Conservation (phyloP, 2,329 filamentous ascomycete genomes). For the Talaromyces rugulosus region DNA sequence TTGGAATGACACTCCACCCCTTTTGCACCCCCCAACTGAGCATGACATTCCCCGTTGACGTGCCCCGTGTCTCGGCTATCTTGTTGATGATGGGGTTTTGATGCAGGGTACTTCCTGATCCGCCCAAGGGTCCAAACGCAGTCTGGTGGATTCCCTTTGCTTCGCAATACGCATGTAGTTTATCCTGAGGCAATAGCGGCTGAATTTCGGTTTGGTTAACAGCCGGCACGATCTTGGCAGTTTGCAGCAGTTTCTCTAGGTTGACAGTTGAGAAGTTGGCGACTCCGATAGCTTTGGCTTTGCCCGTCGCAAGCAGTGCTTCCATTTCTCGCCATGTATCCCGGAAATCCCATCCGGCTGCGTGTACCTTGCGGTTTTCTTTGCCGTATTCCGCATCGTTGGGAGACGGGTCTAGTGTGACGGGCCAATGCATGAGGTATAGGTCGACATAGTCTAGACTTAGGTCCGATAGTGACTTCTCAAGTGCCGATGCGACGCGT, state of each 20-base stretch:
- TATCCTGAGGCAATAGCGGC: constrained; percentile 28
- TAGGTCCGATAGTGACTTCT: constrained; percentile 21
- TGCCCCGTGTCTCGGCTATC: constrained; percentile 54
- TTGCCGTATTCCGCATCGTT: constrained; percentile 44
- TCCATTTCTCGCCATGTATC: constrained; percentile 12
- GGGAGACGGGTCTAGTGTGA: constrained; percentile 28
- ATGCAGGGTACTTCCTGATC: constrained; percentile 65
- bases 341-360: constrained; percentile 2
- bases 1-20: constrained; percentile 49
- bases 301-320: constrained; percentile 14
- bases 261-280: constrained; percentile 31
- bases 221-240: constrained; percentile 23
- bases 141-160: constrained; percentile 32
- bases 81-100: constrained; percentile 50
- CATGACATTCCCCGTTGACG: constrained; percentile 56
- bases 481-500: constrained; percentile 19
- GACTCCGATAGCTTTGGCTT: constrained; percentile 25
- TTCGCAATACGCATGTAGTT: constrained; percentile 28
- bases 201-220: constrained; percentile 34
- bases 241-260: constrained; percentile 22
- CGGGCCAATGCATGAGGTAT: constrained; percentile 16
- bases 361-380: constrained; percentile 42
- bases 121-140: constrained; percentile 49
- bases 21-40: constrained; percentile 48
- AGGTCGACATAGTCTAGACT: constrained; percentile 14